Base-by-base conservation (phyloP, 306 rosid genomes). In the Cajanus cajan region DNA sequence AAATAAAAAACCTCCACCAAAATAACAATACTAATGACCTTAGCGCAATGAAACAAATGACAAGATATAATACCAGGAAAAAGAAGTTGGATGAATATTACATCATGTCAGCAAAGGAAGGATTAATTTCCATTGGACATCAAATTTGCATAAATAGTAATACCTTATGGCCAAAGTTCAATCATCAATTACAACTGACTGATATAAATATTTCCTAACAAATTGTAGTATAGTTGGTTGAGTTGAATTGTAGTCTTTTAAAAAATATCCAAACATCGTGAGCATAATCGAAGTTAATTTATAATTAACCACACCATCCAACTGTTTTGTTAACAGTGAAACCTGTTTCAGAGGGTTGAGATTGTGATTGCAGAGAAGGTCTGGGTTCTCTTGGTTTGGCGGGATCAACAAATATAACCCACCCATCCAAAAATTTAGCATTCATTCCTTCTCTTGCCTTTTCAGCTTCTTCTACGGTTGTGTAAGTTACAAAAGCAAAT, bases 361-460 rank as follows among this genome's bases (percentile, higher is more conserved):
- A 54, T 64, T 82, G 87, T 50, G 88, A 85, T 76, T 83, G 97
- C 79, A 77, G 96, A 61, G 96, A 92, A 47, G 93, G 90, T 76
- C 89, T 89, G 0, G 88, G 65, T 79, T 90, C 94, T 80, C 88
- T 92, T 50, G 97, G 95, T 34, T 91, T 95, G 72, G 98, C 98
- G 55, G 98, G 97, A 77, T 92, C 98, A 37, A 92, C 97, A 71
- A 94, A 94, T 73, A 94, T 94, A 81, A 92, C 97, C 97, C 98
- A 95, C 21, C 97, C 98, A 81, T 95, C 98, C 82, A 95, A 81
- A 84, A 89, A 89, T 83, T 92, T 95, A n/a, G 97, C 97, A 74
- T 95, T 88, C 93, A 91, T 90, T 82, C 82, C 97, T 71, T 89
- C 88, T 73, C 85, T 86, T 0, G 97, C 98, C 82, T 86, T 92